A percentile compares a stretch with the other conserved stretches of the same genome.
phyloP scores from a whole-genome alignment of 805 yeast genomes.

The Metschnikowia drakensbergensis region DNA sequence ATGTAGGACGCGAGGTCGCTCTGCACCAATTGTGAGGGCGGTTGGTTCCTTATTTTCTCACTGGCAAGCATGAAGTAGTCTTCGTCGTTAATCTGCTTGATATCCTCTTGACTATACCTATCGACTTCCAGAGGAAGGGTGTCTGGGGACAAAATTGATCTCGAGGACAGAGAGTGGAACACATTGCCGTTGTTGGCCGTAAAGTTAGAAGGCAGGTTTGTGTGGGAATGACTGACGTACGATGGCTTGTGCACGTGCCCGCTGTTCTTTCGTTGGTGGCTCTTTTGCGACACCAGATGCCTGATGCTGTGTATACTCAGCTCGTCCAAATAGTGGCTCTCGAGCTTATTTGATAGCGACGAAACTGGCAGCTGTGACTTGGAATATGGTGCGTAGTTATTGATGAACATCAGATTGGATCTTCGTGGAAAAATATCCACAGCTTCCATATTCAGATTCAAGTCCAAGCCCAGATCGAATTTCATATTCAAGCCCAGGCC shows the following conservation, averaged over 20 bases:
- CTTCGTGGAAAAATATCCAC: neutral
- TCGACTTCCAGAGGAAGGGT: neutral
- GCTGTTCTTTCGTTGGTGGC: conserved; percentile 11
- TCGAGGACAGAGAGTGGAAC: conserved; percentile 4
- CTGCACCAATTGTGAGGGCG: conserved; percentile 6
- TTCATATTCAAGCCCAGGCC: neutral
- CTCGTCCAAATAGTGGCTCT: conserved; percentile 23
- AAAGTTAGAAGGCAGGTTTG: neutral
- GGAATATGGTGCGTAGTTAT: conserved; percentile 6
- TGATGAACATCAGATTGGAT: conserved; percentile 16
- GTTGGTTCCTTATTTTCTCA: conserved; percentile 5
- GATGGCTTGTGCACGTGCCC: conserved; percentile 22
- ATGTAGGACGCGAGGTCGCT: conserved; percentile 2
- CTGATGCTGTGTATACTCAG: conserved; percentile 1
- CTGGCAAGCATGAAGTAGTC: conserved; percentile 3
- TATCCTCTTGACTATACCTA: neutral
- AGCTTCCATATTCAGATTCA: neutral
- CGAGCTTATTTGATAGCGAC: conserved; percentile 28
- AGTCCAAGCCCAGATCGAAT: neutral
- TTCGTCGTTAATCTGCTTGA: neutral
- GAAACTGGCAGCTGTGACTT: conserved; percentile 17
- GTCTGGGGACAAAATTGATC: neutral
- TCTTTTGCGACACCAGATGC: conserved; percentile 9
- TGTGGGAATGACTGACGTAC: neutral
- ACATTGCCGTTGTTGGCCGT: conserved; percentile 6